Evolutionary conservation across 768 basidiomycete genomes (phyloP), one percentile per base, ranked within the genome.

Genomic region (Kwoniella sp.): DNA sequence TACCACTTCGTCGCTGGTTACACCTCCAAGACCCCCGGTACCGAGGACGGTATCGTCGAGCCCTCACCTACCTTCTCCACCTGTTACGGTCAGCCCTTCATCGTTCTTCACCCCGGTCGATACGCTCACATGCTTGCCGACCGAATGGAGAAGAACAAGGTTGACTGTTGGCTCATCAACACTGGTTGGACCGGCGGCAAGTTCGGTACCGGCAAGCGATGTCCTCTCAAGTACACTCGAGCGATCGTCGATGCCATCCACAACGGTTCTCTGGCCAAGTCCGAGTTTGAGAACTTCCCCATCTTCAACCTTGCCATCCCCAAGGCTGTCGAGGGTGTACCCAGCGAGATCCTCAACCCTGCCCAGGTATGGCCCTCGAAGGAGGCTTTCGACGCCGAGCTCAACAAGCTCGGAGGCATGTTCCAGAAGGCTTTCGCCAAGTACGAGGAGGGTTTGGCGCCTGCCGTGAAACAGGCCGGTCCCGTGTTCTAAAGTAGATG

Each of bases 51-150:
- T 79, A 91, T 99, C 29, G 86, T 96, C 51, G 96, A 99, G 81
- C 96, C 96, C 65, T 94, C 95, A 69, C 96, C 96, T 25, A 98
- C 96, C 47, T 99, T 99, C 87, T 96, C 93, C 22, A 97, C 94
- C 31, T 98, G 96, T 83, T 99, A 97, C 86, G 91, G 90, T 72
- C 93, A 94, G 47, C 96, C 96, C n/a, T 98, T 99, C 87, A 97
- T 99, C 80, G 89, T 97, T 72, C 90, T 96, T 61, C 95, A 96
- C 82, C 93, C 93, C 51, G 87, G 90, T 37, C 90, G 93, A 68
- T 99, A 99, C 82, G 95, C 96, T 47, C 86, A 89, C 82, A 99
- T 99, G 96, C 85, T 99, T 72, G 93, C 95, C 0, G 89, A 92
- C 71, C 88, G 90, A 75, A 98, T 99, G 94, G 82, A 88, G 63